Conservation (phyloP, 345 rosid species). For the Linum usitatissimum region DNA sequence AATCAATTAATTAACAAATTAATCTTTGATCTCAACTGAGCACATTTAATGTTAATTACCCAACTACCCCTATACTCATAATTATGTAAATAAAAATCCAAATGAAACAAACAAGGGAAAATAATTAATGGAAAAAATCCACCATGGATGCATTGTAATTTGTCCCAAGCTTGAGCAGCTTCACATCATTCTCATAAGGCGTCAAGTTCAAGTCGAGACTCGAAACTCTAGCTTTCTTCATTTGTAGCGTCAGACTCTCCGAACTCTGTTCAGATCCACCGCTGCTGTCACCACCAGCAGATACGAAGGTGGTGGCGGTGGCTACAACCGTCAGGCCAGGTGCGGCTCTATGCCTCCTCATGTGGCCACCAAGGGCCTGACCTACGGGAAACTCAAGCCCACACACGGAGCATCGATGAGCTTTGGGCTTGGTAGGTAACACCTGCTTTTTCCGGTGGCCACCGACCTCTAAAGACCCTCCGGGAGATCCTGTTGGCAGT, state of each 20-base stretch:
- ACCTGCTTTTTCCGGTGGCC: background rate
- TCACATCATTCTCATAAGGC: background rate
- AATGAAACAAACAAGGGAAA: background rate
- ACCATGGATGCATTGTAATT: background rate
- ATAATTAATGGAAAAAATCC: background rate
- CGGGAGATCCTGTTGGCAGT: background rate
- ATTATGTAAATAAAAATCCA: too few relatives aligned
- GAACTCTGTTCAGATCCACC: background rate
- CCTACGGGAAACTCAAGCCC: slow-evolving; percentile 6
- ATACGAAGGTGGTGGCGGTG: background rate
- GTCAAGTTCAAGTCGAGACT: background rate
- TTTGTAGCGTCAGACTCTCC: background rate
- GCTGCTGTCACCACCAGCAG: background rate
- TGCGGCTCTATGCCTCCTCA: slow-evolving; percentile 4
- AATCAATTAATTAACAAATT: too few relatives aligned
- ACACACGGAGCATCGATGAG: slow-evolving; percentile 6
- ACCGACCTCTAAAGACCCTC: background rate
- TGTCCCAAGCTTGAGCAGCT: background rate
- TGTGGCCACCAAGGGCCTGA: slow-evolving; percentile 10
- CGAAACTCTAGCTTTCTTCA: background rate
- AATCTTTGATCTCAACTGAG: background rate
- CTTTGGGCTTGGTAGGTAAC: background rate
- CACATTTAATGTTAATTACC: too few relatives aligned
- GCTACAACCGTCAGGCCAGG: too few relatives aligned
- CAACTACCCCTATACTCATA: too few relatives aligned